These are phyloP conservation scores for Hypoxylon sp. DNA, from an alignment of 2,329 filamentous ascomycete genomes.

Conservation along the genomic window DNA sequence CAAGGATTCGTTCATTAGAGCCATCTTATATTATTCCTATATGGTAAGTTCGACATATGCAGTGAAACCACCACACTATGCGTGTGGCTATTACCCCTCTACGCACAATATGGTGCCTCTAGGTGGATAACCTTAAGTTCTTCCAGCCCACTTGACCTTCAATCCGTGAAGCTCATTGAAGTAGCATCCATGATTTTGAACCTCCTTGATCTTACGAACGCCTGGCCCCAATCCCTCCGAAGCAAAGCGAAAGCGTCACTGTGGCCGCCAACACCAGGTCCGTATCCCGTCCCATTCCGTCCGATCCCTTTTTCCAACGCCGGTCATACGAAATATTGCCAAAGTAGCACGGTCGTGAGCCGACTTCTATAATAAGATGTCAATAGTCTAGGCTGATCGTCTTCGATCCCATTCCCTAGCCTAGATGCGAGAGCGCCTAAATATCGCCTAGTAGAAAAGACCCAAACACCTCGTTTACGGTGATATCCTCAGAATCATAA, in stretches of 20 bases:
- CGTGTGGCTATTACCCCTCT: constrained; percentile 8
- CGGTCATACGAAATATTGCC: not conserved
- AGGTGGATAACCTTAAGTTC: not conserved
- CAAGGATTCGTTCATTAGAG: not conserved
- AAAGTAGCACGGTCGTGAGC: not conserved
- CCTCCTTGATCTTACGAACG: constrained; percentile 4
- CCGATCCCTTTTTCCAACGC: constrained; percentile 15
- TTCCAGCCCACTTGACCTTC: not conserved
- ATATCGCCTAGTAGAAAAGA: not conserved
- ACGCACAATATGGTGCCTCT: not conserved
- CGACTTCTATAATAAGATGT: constrained; percentile 2
- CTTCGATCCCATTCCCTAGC: not conserved
- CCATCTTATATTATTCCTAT: constrained; percentile 14
- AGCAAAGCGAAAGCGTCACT: constrained; percentile 2
- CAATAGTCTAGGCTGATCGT: not conserved
- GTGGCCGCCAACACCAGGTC: constrained; percentile 10
- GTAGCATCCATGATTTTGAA: constrained; percentile 11
- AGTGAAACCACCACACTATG: not conserved
- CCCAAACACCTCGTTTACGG: constrained; percentile 21
- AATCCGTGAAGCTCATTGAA: constrained; percentile 9
- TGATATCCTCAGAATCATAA: constrained; percentile 13
- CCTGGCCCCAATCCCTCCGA: constrained; percentile 1
- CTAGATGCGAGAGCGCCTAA: constrained; percentile 6
- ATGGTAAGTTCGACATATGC: constrained; percentile 5
- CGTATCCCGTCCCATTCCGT: not conserved